Conservation (phyloP, 257 asterid species). For the Phtheirospermum japonicum region DNA sequence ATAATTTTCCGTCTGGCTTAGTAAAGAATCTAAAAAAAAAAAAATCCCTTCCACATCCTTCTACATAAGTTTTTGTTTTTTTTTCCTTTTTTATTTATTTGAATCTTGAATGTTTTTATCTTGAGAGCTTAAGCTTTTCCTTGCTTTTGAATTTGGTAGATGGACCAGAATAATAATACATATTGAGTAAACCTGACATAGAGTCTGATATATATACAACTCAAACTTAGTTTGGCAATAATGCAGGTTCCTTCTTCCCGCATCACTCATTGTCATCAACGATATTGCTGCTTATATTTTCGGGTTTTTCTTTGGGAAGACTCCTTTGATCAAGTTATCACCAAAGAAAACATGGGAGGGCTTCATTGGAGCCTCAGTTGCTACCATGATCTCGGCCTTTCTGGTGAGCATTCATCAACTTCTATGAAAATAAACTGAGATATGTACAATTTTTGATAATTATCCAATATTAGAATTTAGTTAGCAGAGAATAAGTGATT, state of each 20-base stretch:
- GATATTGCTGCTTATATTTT: constrained; percentile 85
- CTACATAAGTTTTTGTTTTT: too few relatives aligned
- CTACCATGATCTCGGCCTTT: constrained; percentile 77
- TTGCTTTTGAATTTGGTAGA: constrained; percentile 10
- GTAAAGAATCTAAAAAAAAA: too few relatives aligned
- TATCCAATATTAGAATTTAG: not conserved
- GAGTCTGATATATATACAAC: not conserved
- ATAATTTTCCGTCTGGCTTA: too few relatives aligned
- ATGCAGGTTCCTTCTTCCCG: constrained; percentile 98
- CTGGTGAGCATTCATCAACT: constrained; percentile 44
- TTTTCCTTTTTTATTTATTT: constrained; percentile 8
- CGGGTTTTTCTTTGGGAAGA: constrained; percentile 86
- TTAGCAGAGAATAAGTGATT: not conserved
- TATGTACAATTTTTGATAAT: constrained; percentile 8
- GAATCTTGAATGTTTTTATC: not conserved
- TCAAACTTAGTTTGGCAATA: constrained; percentile 25
- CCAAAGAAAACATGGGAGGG: constrained; percentile 98
- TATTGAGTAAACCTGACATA: too few relatives aligned
- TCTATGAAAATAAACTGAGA: constrained; percentile 15
- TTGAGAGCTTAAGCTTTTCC: not conserved
- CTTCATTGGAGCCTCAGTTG: constrained; percentile 84
- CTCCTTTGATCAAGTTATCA: constrained; percentile 81
- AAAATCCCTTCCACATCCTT: too few relatives aligned
- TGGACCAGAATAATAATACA: not conserved
- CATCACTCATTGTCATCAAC: constrained; percentile 78